Percentiles rank a stretch among this genome's conserved stretches.
phyloP scores from a whole-genome alignment of 2,329 filamentous ascomycete species.

The Ophiostoma sp. region DNA sequence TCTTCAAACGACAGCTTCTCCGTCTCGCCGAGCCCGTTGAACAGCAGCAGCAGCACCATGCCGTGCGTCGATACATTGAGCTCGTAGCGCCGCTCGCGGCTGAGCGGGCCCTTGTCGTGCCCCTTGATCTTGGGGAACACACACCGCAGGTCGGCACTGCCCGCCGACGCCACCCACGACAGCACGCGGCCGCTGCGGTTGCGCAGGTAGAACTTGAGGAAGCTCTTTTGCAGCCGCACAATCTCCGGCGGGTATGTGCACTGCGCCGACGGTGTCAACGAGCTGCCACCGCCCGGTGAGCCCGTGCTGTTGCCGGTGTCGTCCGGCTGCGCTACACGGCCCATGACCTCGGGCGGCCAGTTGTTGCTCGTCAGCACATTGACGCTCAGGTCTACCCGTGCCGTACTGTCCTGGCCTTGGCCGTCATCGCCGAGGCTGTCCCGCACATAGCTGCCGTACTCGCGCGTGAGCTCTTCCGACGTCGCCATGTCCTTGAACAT shows the following conservation, averaged over 20 bases:
- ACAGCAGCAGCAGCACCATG: conserved; percentile 84
- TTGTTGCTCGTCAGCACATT: conserved; percentile 87
- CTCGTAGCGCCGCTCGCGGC: conserved; percentile 72
- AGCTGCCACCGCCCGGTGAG: conserved; percentile 18
- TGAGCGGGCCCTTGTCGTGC: conserved; percentile 57
- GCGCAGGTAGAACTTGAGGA: conserved; percentile 80
- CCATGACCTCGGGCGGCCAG: conserved; percentile 90
- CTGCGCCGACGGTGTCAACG: conserved; percentile 31
- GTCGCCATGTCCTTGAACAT: conserved; percentile 97
- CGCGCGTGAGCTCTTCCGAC: conserved; percentile 73
- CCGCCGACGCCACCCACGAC: conserved; percentile 68
- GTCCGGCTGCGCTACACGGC: conserved; percentile 35
- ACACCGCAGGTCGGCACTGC: conserved; percentile 81
- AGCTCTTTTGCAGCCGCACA: conserved; percentile 70
- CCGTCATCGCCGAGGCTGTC: conserved; percentile 42
- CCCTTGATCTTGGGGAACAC: conserved; percentile 66
- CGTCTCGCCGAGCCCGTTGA: conserved; percentile 65
- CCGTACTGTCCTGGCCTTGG: neutral
- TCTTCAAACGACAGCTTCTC: conserved; percentile 58
- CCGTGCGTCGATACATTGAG: conserved; percentile 88
- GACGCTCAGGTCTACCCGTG: conserved; percentile 70
- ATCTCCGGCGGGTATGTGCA: conserved; percentile 74
- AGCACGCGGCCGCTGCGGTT: conserved; percentile 84
- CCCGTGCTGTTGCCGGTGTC: neutral
- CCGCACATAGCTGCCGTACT: conserved; percentile 65